phyloP scores from a whole-genome alignment of 2,329 filamentous ascomycete genomes.

The Pleurostoma richardsiae region DNA sequence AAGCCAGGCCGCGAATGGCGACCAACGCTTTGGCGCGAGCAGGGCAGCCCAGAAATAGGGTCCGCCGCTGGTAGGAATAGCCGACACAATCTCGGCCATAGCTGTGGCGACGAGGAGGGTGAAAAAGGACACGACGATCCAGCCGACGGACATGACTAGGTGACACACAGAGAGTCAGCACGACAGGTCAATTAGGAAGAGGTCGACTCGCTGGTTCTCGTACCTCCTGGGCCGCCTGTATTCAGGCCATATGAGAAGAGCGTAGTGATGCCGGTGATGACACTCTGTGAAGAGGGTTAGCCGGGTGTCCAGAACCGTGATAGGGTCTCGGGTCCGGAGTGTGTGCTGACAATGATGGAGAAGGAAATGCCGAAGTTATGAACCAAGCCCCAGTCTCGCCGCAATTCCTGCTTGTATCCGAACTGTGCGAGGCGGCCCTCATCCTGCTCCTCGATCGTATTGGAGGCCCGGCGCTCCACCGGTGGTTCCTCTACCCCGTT shows the following conservation, averaged over 20 bases:
- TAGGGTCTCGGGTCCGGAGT: background rate
- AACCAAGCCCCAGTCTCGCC: slow-evolving; percentile 50
- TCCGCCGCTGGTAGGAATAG: slow-evolving; percentile 52
- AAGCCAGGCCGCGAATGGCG: slow-evolving; percentile 30
- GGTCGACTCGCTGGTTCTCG: slow-evolving; percentile 11
- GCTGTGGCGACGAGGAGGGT: slow-evolving; percentile 47
- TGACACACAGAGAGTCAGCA: background rate
- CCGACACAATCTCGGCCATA: slow-evolving; percentile 56
- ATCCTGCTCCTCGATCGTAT: slow-evolving; percentile 28
- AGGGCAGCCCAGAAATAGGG: slow-evolving; percentile 58
- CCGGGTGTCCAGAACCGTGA: background rate
- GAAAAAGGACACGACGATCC: slow-evolving; percentile 50
- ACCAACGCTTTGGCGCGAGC: slow-evolving; percentile 40
- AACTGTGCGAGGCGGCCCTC: slow-evolving; percentile 48
- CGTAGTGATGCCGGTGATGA: slow-evolving; percentile 56
- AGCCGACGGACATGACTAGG: slow-evolving; percentile 47
- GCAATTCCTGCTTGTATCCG: slow-evolving; percentile 56
- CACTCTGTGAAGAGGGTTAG: slow-evolving; percentile 30
- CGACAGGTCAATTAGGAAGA: background rate
- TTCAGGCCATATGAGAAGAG: slow-evolving; percentile 51
- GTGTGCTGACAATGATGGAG: slow-evolving; percentile 49
- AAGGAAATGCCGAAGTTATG: slow-evolving; percentile 60
- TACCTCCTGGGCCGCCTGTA: slow-evolving; percentile 44
- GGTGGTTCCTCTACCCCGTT: slow-evolving; percentile 12
- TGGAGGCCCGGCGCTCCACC: slow-evolving; percentile 17